Base-by-base conservation (phyloP, 192 early-diverging fungal genomes). In the Coemansia umbellata region DNA sequence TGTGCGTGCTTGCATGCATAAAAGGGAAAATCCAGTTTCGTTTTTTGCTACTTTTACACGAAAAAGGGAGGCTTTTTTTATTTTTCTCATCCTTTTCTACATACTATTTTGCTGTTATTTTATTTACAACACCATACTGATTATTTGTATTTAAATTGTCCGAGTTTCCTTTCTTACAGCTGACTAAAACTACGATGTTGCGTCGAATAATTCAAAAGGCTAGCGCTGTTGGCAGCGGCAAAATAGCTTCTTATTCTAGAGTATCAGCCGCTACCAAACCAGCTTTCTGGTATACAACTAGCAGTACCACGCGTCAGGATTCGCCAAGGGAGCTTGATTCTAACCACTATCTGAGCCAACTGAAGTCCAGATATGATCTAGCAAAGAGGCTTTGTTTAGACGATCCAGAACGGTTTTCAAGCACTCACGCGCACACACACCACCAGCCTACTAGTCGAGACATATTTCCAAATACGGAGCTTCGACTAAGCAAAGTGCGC, bases 401-500 rank as follows among this genome's bases (percentile, higher is more conserved):
- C 15, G 55, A 63, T 40, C 22, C 55, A 4, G 64, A 63, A 18
- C 31, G 56, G 32, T 55, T 66, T 30, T 51, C 71, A n/a, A 55
- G 55, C 36, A 8, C 45, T 3, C 45, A 50, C 5, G 24, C 31
- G 24, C 49, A 49, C 60, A 23, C 31, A 37, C 47, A 48, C 54
- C 33, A 51, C 23, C 49, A 52, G 47, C 55, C 71, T 2, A 67
- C 59, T 4, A 63, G 60, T 47, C 47, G 40, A 18, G 71, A 74
- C 18, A 74, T 74, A 21, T 84, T 84, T 58, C 67, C 80, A 14
- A 84, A 84, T 35, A 81, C 78, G 22, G 83, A 84, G 55, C 63
- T 84, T 13, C 65, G 58, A 37, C 62, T 84, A 4, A 74, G 65
- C 52, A 63, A 65, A 33, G 69, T 84, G 9, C 65, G 78, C 33